These are phyloP conservation scores for Zygosaccharomyces siamensis DNA, from an alignment of 805 yeast genomes.

Conservation along the genomic window DNA sequence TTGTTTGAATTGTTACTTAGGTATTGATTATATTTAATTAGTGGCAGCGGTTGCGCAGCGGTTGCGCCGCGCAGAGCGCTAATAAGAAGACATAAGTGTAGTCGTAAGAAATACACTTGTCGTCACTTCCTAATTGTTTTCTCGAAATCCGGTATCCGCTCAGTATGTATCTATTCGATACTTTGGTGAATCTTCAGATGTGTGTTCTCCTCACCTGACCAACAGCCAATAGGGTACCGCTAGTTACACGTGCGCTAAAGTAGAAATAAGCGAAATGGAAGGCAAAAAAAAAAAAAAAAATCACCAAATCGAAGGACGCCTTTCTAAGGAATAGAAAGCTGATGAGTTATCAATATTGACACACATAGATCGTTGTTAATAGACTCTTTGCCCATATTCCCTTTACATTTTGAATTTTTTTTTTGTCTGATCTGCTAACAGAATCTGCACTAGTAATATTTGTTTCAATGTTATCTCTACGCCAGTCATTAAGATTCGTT, in stretches of 20 bases:
- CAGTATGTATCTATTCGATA: not conserved
- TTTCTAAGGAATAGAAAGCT: not conserved
- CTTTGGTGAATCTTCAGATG: not conserved
- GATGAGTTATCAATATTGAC: not conserved
- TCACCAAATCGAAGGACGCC: not conserved
- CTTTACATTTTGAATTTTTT: not conserved
- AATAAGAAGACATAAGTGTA: not conserved
- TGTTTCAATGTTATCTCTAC: conserved; percentile 35
- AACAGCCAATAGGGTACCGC: not conserved
- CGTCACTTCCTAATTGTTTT: not conserved
- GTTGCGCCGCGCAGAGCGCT: not conserved
- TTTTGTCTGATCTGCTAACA: not conserved
- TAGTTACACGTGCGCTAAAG: not conserved
- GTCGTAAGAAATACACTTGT: too few species aligned
- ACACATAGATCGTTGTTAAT: not conserved
- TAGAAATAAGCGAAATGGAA: not conserved
- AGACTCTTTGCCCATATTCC: not conserved
- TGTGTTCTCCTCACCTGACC: not conserved
- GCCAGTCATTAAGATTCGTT: conserved; percentile 32
- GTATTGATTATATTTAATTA: not conserved
- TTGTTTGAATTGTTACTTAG: not conserved
- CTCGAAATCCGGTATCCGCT: not conserved
- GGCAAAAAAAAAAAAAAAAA: not conserved
- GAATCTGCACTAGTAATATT: not conserved
- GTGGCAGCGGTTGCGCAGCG: not conserved